Evolutionary conservation across 2,329 filamentous ascomycete species (phyloP).

Genomic region (Leptographium galeiforme): DNA sequence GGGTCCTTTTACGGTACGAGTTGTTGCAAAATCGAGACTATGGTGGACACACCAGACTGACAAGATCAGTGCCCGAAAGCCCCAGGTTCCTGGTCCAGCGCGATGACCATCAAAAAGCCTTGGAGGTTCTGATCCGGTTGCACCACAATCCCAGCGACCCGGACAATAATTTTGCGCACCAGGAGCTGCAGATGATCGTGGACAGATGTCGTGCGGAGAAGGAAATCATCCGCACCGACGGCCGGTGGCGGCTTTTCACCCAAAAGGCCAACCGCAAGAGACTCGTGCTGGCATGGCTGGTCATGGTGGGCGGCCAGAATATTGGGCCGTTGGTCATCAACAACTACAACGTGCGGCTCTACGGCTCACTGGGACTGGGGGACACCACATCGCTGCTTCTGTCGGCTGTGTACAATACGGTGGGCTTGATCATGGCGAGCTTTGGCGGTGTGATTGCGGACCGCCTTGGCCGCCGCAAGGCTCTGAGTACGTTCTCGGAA

Average conservation of each 20-base stretch:
- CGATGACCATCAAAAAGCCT: slow-evolving; percentile 1
- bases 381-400: slow-evolving; percentile 1
- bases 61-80: neutral
- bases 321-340: slow-evolving; percentile 6
- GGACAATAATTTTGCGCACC: neutral
- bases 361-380: slow-evolving; percentile 1
- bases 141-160: neutral
- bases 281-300: slow-evolving; percentile 3
- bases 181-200: slow-evolving; percentile 2
- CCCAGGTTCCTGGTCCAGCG: neutral
- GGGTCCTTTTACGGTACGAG: slow-evolving; percentile 1
- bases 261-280: slow-evolving; percentile 1
- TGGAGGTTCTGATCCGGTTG: neutral
- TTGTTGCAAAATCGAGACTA: neutral
- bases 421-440: neutral
- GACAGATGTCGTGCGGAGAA: neutral
- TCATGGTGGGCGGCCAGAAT: slow-evolving; percentile 5
- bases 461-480: neutral
- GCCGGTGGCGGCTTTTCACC: slow-evolving; percentile 2
- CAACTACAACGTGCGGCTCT: slow-evolving; percentile 1
- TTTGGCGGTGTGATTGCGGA: neutral
- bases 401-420: slow-evolving; percentile 1
- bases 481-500: neutral
- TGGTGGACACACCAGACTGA: neutral
- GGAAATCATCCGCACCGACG: neutral